A percentile compares a stretch with the other conserved stretches of the same genome.
phyloP scores from a whole-genome alignment of 2,329 filamentous ascomycete species.

The Colletotrichum sp. region DNA sequence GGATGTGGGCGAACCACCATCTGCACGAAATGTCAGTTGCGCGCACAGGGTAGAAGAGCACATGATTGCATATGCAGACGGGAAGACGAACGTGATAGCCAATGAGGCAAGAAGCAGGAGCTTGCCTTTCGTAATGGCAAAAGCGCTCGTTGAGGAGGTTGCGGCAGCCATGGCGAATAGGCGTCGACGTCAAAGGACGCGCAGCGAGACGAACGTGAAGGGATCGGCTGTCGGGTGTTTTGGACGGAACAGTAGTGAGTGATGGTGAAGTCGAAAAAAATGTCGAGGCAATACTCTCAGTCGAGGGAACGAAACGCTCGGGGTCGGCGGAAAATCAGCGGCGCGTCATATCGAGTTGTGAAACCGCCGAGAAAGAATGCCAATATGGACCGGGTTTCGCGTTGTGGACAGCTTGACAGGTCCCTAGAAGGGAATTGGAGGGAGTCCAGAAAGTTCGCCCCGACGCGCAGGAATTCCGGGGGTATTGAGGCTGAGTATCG shows the following conservation, averaged over 20 bases:
- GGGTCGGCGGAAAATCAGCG: not conserved
- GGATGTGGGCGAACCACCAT: slow-evolving; percentile 50
- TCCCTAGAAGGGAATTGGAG: not conserved
- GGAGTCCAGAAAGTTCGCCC: not conserved
- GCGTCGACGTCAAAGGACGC: not conserved
- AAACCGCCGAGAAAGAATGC: slow-evolving; percentile 11
- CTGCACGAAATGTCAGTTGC: slow-evolving; percentile 30
- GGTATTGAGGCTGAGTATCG: not conserved
- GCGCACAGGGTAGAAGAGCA: not conserved
- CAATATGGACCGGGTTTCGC: not conserved
- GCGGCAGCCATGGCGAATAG: slow-evolving; percentile 18
- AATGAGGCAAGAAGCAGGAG: slow-evolving; percentile 39
- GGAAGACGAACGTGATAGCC: slow-evolving; percentile 39
- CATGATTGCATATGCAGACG: not conserved
- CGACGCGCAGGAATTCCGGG: not conserved
- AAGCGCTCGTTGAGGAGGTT: slow-evolving; percentile 18
- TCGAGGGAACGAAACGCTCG: not conserved
- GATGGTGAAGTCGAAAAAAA: not conserved
- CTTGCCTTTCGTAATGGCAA: slow-evolving; percentile 38
- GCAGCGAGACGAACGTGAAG: not conserved
- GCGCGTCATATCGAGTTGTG: slow-evolving; percentile 6
- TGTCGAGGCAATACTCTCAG: not conserved
- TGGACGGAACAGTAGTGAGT: not conserved
- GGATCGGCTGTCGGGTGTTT: not conserved
- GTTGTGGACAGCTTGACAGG: not conserved